phyloP scores from a whole-genome alignment of 192 early-diverging fungal genomes.

The Backusella australiensis region DNA sequence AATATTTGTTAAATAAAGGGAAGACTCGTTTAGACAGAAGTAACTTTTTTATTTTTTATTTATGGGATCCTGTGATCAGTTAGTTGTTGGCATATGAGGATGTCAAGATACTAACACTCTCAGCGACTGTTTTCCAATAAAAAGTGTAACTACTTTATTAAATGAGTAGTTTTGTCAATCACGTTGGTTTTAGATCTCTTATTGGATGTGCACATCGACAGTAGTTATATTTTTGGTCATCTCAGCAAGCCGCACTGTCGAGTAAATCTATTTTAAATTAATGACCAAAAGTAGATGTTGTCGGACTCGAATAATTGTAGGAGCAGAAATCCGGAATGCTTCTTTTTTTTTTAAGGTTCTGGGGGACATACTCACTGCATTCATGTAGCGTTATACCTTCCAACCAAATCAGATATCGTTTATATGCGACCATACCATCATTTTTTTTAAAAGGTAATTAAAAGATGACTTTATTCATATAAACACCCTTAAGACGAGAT shows the following conservation, averaged over 20 bases:
- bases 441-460: too few species aligned
- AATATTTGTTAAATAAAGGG: too few species aligned
- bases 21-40: too few species aligned
- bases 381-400: neutral
- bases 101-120: neutral
- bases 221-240: neutral
- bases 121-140: neutral
- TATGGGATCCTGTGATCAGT: too few species aligned
- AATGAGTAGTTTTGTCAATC: neutral
- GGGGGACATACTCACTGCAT: neutral
- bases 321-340: too few species aligned
- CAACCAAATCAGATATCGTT: neutral
- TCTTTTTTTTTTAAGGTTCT: too few species aligned
- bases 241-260: neutral
- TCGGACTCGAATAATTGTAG: neutral
- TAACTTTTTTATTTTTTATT: too few species aligned
- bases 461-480: neutral
- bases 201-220: neutral
- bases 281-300: neutral
- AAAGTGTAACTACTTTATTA: neutral
- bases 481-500: neutral
- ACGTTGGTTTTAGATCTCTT: neutral
- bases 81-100: neutral
- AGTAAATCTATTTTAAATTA: neutral
- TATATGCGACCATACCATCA: neutral